Evolutionary conservation across 805 yeast species (phyloP).

Genomic region (Lachancea meyersii): DNA sequence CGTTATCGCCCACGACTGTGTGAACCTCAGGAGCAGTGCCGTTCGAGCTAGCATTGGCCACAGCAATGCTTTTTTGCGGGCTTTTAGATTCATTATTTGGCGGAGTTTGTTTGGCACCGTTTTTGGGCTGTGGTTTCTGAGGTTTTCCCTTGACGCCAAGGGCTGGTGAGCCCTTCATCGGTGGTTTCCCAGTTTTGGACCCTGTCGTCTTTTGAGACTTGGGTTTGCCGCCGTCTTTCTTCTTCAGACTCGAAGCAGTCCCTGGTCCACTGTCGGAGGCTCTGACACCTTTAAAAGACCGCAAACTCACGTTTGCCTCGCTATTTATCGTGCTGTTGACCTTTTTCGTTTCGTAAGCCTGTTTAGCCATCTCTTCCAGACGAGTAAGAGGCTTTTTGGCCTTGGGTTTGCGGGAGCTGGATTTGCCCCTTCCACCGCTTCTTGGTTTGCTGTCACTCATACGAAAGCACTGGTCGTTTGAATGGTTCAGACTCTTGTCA

Average conservation of each 20-base stretch:
- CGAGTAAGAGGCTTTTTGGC: constrained; percentile 22
- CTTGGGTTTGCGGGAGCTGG: constrained; percentile 3
- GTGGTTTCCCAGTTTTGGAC: not conserved
- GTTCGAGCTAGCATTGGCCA: not conserved
- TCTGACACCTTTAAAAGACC: constrained; percentile 33
- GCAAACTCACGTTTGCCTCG: constrained; percentile 36
- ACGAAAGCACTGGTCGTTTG: constrained; percentile 7
- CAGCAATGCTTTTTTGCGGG: not conserved
- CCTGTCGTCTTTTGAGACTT: not conserved
- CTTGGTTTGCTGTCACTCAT: constrained; percentile 5
- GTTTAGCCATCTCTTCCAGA: constrained; percentile 24
- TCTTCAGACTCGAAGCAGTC: not conserved
- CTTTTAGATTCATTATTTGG: not conserved
- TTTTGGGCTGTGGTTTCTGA: not conserved
- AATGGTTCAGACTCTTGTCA: too few relatives aligned
- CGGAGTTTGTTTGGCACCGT: not conserved
- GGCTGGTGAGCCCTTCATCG: not conserved
- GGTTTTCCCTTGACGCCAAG: not conserved
- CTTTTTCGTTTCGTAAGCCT: constrained; percentile 24
- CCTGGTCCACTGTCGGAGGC: constrained; percentile 6
- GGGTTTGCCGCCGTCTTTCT: not conserved
- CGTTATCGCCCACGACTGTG: not conserved
- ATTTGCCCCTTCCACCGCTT: constrained; percentile 1
- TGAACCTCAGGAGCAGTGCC: not conserved
- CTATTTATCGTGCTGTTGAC: constrained; percentile 38